phyloP scores from a whole-genome alignment of 495 filamentous ascomycete species.

The Aspergillus ellipticus region DNA sequence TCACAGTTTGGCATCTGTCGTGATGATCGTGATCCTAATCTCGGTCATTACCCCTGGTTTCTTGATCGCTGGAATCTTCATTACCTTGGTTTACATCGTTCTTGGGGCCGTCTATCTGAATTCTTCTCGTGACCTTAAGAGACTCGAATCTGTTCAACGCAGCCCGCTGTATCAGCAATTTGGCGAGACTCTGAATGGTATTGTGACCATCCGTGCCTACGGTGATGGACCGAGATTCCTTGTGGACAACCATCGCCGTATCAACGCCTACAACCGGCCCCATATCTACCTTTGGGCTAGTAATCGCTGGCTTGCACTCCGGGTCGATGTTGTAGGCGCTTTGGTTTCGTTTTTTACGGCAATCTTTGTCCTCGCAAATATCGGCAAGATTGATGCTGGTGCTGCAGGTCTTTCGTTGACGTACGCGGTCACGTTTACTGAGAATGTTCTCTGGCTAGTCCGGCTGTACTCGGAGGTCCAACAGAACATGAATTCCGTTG shows the following conservation, averaged over 20 bases:
- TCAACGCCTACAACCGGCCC: slow-evolving; percentile 88
- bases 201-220: slow-evolving; percentile 97
- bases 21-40: slow-evolving; percentile 90
- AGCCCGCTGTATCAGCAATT: slow-evolving; percentile 98
- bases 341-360: slow-evolving; percentile 93
- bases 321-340: slow-evolving; percentile 87
- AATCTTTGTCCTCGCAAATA: slow-evolving; percentile 79
- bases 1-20: slow-evolving; percentile 64
- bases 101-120: slow-evolving; percentile 86
- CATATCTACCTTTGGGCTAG: slow-evolving; percentile 98
- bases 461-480: slow-evolving; percentile 93
- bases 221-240: slow-evolving; percentile 92
- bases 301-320: slow-evolving; percentile 93
- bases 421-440: slow-evolving; percentile 97
- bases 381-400: slow-evolving; percentile 85
- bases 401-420: slow-evolving; percentile 93
- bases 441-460: slow-evolving; percentile 96
- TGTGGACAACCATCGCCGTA: slow-evolving; percentile 81
- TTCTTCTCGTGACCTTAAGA: slow-evolving; percentile 89
- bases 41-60: slow-evolving; percentile 89
- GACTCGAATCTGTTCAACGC: slow-evolving; percentile 88
- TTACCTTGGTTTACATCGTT: slow-evolving; percentile 74
- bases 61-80: slow-evolving; percentile 81
- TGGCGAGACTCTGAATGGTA: slow-evolving; percentile 90
- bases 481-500: slow-evolving; percentile 99